A percentile compares a stretch with the other conserved stretches of the same genome.
These are phyloP conservation scores for Termitomyces sp. DNA, from an alignment of 768 basidiomycete genomes.

Conservation along the genomic window DNA sequence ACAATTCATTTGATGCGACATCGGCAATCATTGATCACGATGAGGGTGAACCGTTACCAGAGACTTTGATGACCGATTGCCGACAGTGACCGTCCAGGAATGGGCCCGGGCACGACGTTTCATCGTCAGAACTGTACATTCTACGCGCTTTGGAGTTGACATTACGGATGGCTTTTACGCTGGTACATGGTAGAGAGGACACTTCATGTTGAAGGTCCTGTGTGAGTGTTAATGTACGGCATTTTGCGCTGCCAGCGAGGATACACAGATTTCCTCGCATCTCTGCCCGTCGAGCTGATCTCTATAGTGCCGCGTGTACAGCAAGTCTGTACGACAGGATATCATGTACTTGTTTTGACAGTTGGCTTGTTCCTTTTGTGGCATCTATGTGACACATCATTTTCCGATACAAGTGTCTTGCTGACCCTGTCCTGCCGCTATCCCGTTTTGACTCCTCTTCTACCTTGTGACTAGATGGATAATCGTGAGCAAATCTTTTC, in stretches of 20 bases:
- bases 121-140: not conserved
- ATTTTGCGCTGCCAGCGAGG: too few relatives aligned
- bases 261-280: too few relatives aligned
- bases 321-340: too few relatives aligned
- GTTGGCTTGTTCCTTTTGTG: too few relatives aligned
- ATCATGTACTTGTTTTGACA: too few relatives aligned
- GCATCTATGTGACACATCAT: too few relatives aligned
- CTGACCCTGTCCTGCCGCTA: not conserved
- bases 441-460: not conserved
- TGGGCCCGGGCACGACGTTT: not conserved
- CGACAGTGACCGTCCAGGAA: not conserved
- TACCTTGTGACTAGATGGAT: too few relatives aligned
- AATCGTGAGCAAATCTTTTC: not conserved
- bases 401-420: not conserved
- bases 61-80: not conserved
- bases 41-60: too few relatives aligned
- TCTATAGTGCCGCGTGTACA: too few relatives aligned
- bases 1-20: slow-evolving; percentile 9
- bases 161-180: not conserved
- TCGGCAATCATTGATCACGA: slow-evolving; percentile 4
- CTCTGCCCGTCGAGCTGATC: too few relatives aligned
- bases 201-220: not conserved
- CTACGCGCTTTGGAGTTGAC: too few relatives aligned
- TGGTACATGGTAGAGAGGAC: not conserved
- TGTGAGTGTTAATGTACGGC: not conserved